Evolutionary conservation across 2,329 filamentous ascomycete genomes (phyloP).

Genomic region (Zymoseptoria tritici): DNA sequence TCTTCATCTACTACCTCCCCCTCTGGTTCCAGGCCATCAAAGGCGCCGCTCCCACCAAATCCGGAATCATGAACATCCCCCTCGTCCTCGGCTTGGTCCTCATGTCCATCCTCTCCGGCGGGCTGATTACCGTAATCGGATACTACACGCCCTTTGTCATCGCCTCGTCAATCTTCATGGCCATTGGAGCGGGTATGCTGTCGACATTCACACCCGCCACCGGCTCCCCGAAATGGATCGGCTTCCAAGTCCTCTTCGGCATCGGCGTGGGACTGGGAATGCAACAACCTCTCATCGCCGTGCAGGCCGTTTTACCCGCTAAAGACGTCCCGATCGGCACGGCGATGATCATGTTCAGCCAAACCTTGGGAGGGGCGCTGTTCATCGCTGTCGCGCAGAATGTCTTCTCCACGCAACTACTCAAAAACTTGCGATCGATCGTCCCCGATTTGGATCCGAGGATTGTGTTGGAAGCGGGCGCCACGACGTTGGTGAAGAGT

Average conservation of each 20-base stretch:
- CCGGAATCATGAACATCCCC: slow-evolving; percentile 43
- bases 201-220: slow-evolving; percentile 37
- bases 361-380: slow-evolving; percentile 42
- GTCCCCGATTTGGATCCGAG: slow-evolving; percentile 38
- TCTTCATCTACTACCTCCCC: slow-evolving; percentile 39
- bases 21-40: slow-evolving; percentile 47
- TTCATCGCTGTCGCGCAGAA: slow-evolving; percentile 45
- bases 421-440: slow-evolving; percentile 32
- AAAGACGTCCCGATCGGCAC: slow-evolving; percentile 42
- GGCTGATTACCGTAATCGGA: slow-evolving; percentile 34
- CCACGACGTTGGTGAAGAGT: slow-evolving; percentile 51
- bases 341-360: slow-evolving; percentile 42
- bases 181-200: slow-evolving; percentile 41
- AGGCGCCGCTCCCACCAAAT: slow-evolving; percentile 38
- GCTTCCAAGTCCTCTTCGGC: slow-evolving; percentile 30
- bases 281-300: slow-evolving; percentile 41
- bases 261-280: slow-evolving; percentile 42
- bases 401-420: slow-evolving; percentile 44
- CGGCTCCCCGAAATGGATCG: slow-evolving; percentile 32
- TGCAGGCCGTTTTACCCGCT: slow-evolving; percentile 38
- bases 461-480: slow-evolving; percentile 42
- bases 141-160: slow-evolving; percentile 47
- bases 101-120: slow-evolving; percentile 35
- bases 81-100: slow-evolving; percentile 41
- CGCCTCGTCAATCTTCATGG: slow-evolving; percentile 33